Evolutionary conservation across 1,284 basidiomycete genomes (phyloP).

Genomic region (Malassezia psittaci): DNA sequence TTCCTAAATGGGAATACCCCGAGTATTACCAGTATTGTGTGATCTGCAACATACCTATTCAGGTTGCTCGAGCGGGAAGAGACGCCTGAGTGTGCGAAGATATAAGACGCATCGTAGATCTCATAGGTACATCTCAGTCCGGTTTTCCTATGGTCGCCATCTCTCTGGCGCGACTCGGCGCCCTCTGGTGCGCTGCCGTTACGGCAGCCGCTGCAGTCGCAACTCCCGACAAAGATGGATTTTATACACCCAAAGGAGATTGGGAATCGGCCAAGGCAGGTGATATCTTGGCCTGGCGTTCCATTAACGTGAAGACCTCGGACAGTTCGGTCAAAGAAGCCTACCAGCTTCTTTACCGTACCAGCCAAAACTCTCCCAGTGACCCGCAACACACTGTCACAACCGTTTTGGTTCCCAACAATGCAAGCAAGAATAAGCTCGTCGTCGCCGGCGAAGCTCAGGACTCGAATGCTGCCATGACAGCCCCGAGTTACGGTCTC

Average conservation of each 20-base stretch:
- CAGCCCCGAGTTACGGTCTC: conserved; percentile 17
- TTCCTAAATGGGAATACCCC: no score
- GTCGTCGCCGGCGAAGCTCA: conserved; percentile 20
- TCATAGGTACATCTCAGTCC: neutral
- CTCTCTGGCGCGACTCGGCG: neutral
- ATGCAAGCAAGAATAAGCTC: conserved; percentile 21
- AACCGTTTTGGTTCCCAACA: conserved; percentile 26
- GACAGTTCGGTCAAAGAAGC: neutral
- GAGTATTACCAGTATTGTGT: no score
- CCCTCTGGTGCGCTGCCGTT: neutral
- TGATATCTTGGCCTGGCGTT: conserved; percentile 23
- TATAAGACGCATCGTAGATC: neutral
- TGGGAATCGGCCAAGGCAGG: conserved; percentile 19
- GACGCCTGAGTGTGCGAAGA: no score
- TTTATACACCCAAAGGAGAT: conserved; percentile 3
- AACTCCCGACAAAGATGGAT: conserved; percentile 1
- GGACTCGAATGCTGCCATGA: conserved; percentile 23
- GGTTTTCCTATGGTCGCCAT: neutral
- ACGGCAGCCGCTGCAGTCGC: neutral
- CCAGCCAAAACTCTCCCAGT: neutral
- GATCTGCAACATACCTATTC: no score
- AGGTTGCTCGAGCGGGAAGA: no score
- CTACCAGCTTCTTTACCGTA: conserved; percentile 28
- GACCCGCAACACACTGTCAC: conserved; percentile 19
- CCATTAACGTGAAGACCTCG: conserved; percentile 10